Base-by-base conservation (phyloP, 495 filamentous ascomycete genomes). In the Tuber aestivum region DNA sequence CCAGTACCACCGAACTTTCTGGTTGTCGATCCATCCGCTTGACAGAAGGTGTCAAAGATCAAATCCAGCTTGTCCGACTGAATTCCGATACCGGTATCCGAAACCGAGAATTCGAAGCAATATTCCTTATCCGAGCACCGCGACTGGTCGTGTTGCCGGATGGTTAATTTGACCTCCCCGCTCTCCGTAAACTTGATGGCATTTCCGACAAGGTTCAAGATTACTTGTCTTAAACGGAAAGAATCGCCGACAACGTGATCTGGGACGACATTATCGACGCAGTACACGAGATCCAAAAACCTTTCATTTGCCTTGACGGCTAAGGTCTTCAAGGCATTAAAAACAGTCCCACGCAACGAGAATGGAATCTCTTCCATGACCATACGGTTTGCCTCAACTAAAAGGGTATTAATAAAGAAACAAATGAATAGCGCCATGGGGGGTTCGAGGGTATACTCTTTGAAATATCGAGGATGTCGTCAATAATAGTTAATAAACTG, bases 1-100 rank as follows among this genome's bases (percentile, higher is more conserved):
- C 95, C 95, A 40, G 95, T 99, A 79, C 95, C 95, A 82, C 95
- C 95, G 82, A 99, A 99, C 80, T 96, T 93, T 76, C 95, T 88
- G 16, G 95, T 99, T 81, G 96, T 99, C 14, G 95, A 97, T 44
- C 95, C 95, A 85, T 99, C 95, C 16, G 95, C 95, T 86, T 99
- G 95, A 82, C 97, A 96, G 90, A 99, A 99, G 21, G 95, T 99
- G 84, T 98, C 95, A 83, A 99, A 99, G 84, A 99, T 99, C 75
- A 98, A 85, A 83, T 97, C 94, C 40, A 98, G 89, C 86, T 99
- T 99, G 83, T 98, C 95, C 71, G 91, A 88, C 82, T 95, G 93
- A 77, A 99, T 98, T 80, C 95, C 95, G 82, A 99, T 99, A 72
- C 95, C 95, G 38, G 96, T 99, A 83, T 99, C 95, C 3, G 93